A percentile compares a stretch with the other conserved stretches of the same genome.
These are phyloP conservation scores for Globisporangium spinosum DNA, from an alignment of 352 stramenopile genomes.

Conservation along the genomic window DNA sequence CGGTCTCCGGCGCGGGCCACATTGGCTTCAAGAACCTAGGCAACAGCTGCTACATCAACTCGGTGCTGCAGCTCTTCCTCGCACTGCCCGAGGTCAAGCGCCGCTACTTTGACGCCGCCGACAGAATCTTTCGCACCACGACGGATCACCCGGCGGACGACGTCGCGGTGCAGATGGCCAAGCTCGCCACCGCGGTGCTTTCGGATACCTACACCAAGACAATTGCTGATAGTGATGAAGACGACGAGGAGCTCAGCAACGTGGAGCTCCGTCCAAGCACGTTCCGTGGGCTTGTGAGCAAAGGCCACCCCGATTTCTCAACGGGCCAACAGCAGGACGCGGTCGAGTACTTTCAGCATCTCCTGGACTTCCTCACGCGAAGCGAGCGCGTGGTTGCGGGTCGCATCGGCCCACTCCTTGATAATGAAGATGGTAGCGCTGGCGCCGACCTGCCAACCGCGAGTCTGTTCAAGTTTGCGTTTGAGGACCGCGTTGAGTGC, in stretches of 20 bases:
- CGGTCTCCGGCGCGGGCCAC: constrained; percentile 88
- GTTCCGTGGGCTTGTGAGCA: constrained; percentile 94
- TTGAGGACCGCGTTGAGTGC: constrained; percentile 83
- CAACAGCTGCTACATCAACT: constrained; percentile 99
- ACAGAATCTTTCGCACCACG: constrained; percentile 51
- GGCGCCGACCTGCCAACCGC: constrained; percentile 59
- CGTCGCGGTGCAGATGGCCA: constrained; percentile 91
- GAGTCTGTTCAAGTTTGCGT: constrained; percentile 92
- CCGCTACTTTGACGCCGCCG: constrained; percentile 59
- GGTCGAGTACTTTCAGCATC: constrained; percentile 96
- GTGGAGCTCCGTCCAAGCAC: constrained; percentile 75
- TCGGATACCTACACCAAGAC: constrained; percentile 82
- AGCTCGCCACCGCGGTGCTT: constrained; percentile 87
- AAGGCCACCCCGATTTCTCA: constrained; percentile 94
- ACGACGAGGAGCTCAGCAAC: constrained; percentile 37
- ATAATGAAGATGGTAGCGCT: constrained; percentile 24
- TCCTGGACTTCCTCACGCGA: constrained; percentile 91
- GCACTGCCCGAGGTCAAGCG: constrained; percentile 69
- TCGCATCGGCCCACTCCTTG: constrained; percentile 51
- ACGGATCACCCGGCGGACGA: constrained; percentile 33
- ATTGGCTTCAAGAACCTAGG: constrained; percentile 99
- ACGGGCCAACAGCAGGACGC: constrained; percentile 97
- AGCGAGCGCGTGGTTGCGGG: constrained; percentile 61
- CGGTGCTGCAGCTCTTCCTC: constrained; percentile 93
- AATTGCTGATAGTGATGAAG: constrained; percentile 20